phyloP scores from a whole-genome alignment of 2,329 filamentous ascomycete species.

The Clarireedia hainanense region DNA sequence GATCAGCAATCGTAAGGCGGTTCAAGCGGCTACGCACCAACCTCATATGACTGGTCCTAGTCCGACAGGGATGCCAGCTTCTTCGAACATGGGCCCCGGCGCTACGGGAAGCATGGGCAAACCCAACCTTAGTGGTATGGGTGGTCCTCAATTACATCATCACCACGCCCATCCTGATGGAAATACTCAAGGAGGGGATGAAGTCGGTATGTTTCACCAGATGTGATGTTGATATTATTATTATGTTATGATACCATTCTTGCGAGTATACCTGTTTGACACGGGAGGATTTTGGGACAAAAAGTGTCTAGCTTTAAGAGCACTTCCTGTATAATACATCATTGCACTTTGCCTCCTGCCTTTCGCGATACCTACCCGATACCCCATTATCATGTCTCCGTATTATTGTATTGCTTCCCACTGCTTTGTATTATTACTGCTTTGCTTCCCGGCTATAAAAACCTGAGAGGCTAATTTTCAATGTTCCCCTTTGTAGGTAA shows the following conservation, averaged over 20 bases:
- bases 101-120: slow-evolving; percentile 52
- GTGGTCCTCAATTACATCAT: slow-evolving; percentile 54
- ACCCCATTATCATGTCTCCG: slow-evolving; percentile 24
- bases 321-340: slow-evolving; percentile 31
- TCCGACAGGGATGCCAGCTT: slow-evolving; percentile 55
- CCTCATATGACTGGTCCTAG: slow-evolving; percentile 58
- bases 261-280: slow-evolving; percentile 22
- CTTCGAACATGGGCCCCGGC: slow-evolving; percentile 52
- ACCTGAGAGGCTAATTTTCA: slow-evolving; percentile 27
- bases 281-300: slow-evolving; percentile 13
- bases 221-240: slow-evolving; percentile 47
- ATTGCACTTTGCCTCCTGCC: slow-evolving; percentile 27
- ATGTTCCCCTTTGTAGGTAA: slow-evolving; percentile 40
- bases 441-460: slow-evolving; percentile 23
- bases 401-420: slow-evolving; percentile 19
- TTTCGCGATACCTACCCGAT: slow-evolving; percentile 22
- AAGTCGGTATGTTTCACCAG: slow-evolving; percentile 94
- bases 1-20: slow-evolving; percentile 77
- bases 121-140: slow-evolving; percentile 59
- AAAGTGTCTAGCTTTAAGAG: slow-evolving; percentile 19
- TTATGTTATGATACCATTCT: slow-evolving; percentile 29
- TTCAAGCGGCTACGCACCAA: slow-evolving; percentile 48
- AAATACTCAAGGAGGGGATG: slow-evolving; percentile 58
- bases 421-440: slow-evolving; percentile 12
- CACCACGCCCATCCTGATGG: slow-evolving; percentile 67